Evolutionary conservation across 148 eudicot species (phyloP), one percentile per base, ranked within the genome.

Genomic region (Mesembryanthemum crystallinum): DNA sequence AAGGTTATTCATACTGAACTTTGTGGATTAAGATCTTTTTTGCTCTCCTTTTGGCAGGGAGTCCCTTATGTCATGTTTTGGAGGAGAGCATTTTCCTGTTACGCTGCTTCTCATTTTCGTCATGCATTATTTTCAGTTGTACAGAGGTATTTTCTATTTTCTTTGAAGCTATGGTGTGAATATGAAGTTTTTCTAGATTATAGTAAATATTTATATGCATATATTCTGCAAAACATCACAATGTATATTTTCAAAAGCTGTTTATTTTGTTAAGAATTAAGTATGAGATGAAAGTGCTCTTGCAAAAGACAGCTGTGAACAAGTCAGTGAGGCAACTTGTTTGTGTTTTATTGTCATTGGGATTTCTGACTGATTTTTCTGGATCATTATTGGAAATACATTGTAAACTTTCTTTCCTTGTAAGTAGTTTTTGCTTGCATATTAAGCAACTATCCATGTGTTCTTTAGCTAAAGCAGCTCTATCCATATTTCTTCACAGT

Each of bases 51-150:
- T 64, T 63, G 57, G 82, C 89, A 94, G 98, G 98, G 98, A 73
- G 87, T 94, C 29, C 90, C 97, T 37, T 89, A 90, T 62, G 86
- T 92, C 52, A 90, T 94, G 69, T 92, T 88, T 78, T 94, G 98
- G 98, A 87, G 83, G 89, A 86, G 72, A 79, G 23, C 86, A 29
- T 82, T 90, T 83, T 89, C 93, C 45, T 76, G 81, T 76, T 88
- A 80, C 78, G 91, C 89, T 43, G 97, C 97, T 69, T 83, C 88
- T 83, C 97, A 94, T 86, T 94, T 92, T 76, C 92, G 90, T 63
- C 89, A 87, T 85, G 93, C 96, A 69, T 82, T 94, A 30, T 86
- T 94, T 75, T 94, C 92, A 37, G 96, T 85, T 73, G 82, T 92
- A 72, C 98, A 92, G 76, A 94, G 98, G 98, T 94, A 87, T 33